Conservation (phyloP, 805 yeast species). For the Zygosaccharomyces rouxii region DNA sequence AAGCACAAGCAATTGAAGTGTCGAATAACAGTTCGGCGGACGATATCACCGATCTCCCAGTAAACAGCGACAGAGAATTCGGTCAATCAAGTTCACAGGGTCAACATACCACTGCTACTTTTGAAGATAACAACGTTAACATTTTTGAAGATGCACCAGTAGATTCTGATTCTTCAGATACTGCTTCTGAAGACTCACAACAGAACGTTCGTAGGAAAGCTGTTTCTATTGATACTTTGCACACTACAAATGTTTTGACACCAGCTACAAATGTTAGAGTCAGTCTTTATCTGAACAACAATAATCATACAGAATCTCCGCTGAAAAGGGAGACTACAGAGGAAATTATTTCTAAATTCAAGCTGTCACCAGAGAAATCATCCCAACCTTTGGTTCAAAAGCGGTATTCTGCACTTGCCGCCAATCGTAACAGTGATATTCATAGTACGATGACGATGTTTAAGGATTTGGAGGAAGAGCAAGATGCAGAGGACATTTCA, state of each 20-base stretch:
- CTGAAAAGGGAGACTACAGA: conserved; percentile 34
- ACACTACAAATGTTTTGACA: conserved; percentile 28
- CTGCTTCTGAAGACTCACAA: conserved; percentile 21
- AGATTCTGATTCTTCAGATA: conserved; percentile 22
- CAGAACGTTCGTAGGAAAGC: conserved; percentile 30
- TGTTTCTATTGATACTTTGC: conserved; percentile 33
- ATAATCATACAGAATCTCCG: conserved; percentile 12
- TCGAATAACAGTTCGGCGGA: conserved; percentile 17
- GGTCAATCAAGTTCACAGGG: background rate
- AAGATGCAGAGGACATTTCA: conserved; percentile 1
- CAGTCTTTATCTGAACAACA: conserved; percentile 29
- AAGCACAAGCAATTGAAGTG: conserved; percentile 32
- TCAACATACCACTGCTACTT: conserved; percentile 4
- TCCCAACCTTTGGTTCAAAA: conserved; percentile 19
- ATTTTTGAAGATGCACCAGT: conserved; percentile 33
- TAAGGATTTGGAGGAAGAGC: conserved; percentile 32
- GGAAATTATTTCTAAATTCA: conserved; percentile 32
- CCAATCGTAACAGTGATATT: conserved; percentile 7
- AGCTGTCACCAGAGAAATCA: conserved; percentile 27
- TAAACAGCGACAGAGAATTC: background rate
- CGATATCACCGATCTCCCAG: conserved; percentile 2
- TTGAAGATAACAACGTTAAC: conserved; percentile 17
- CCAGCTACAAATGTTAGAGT: conserved; percentile 34
- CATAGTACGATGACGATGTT: conserved; percentile 30
- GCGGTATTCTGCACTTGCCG: conserved; percentile 22